Evolutionary conservation across 2,329 filamentous ascomycete genomes (phyloP).

Genomic region (Cytospora piceicola): DNA sequence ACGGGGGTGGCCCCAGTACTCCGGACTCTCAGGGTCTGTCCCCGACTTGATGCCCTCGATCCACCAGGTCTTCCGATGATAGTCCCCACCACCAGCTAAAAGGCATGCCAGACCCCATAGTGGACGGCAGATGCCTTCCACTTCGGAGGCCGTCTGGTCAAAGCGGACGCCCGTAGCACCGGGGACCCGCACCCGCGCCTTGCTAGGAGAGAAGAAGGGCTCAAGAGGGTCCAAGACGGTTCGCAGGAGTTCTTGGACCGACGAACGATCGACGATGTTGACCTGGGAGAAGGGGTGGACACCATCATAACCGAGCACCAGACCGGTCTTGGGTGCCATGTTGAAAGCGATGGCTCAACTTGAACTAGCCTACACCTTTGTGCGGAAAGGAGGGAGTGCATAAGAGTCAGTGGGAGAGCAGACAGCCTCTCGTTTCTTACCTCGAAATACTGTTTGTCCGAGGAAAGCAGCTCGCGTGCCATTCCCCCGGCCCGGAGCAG

Average conservation of each 20-base stretch:
- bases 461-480: constrained; percentile 18
- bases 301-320: constrained; percentile 55
- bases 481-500: constrained; percentile 24
- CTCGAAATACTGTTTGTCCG: constrained; percentile 32
- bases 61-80: constrained; percentile 67
- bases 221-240: constrained; percentile 72
- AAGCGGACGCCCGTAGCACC: constrained; percentile 76
- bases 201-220: constrained; percentile 70
- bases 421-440: neutral
- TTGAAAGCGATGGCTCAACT: neutral
- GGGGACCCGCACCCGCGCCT: constrained; percentile 67
- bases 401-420: constrained; percentile 27
- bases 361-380: neutral
- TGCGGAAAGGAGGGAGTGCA: constrained; percentile 30
- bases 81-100: constrained; percentile 69
- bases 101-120: constrained; percentile 76
- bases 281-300: constrained; percentile 61
- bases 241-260: constrained; percentile 63
- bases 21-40: constrained; percentile 69
- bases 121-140: constrained; percentile 76
- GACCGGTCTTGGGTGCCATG: constrained; percentile 35
- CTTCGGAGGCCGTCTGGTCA: constrained; percentile 75
- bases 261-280: constrained; percentile 53
- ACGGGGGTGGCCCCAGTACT: constrained; percentile 77
- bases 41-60: constrained; percentile 71